phyloP scores from a whole-genome alignment of 176 grass and related monocot genomes.

The Zizania latifolia region DNA sequence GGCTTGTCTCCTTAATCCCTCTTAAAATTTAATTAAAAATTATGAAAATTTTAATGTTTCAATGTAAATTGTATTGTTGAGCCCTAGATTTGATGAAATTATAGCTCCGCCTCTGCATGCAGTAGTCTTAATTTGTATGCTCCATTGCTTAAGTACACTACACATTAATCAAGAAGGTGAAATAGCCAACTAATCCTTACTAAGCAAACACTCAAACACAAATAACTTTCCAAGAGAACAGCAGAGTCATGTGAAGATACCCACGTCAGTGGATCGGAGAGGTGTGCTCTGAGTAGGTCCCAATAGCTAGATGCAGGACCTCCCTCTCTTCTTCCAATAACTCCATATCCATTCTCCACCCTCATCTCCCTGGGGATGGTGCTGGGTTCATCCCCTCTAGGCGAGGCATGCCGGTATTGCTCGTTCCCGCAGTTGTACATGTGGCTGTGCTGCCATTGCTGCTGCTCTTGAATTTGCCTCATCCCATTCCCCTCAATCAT shows the following conservation, averaged over 20 bases:
- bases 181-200: not conserved
- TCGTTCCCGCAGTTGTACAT: not conserved
- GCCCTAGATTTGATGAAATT: no score
- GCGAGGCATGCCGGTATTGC: constrained; percentile 2
- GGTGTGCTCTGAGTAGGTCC: constrained; percentile 51
- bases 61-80: no score
- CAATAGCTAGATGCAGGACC: constrained; percentile 46
- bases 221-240: not conserved
- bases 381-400: constrained; percentile 20
- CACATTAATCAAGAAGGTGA: not conserved
- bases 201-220: not conserved
- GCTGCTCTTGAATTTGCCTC: constrained; percentile 12
- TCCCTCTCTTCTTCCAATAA: constrained; percentile 49
- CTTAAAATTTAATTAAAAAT: no score
- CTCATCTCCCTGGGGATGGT: constrained; percentile 27
- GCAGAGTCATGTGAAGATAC: not conserved
- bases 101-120: no score
- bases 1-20: no score
- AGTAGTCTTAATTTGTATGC: not conserved
- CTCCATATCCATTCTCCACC: constrained; percentile 49
- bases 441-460: constrained; percentile 19
- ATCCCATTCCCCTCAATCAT: constrained; percentile 12
- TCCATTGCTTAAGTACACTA: not conserved
- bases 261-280: constrained; percentile 62
- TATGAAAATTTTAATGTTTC: no score